Evolutionary conservation across 2,329 filamentous ascomycete genomes (phyloP).

Genomic region (Aphanocladium album): DNA sequence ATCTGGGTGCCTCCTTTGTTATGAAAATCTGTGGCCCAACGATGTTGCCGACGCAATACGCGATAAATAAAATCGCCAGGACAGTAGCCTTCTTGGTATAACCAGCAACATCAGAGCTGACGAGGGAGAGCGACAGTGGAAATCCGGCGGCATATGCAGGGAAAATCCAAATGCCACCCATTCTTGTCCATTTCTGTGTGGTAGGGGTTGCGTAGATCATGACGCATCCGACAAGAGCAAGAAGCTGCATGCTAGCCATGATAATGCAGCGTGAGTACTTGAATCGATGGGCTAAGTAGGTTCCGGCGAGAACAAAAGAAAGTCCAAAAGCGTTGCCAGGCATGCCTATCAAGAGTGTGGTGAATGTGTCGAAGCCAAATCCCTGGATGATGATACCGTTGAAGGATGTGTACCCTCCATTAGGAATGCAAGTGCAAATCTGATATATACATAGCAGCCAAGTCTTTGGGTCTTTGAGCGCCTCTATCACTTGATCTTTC

Average conservation of each 20-base stretch:
- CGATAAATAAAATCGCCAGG: conserved; percentile 41
- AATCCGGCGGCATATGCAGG: conserved; percentile 43
- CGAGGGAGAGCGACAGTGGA: conserved; percentile 49
- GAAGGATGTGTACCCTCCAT: conserved; percentile 54
- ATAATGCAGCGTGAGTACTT: conserved; percentile 11
- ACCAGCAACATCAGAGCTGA: conserved; percentile 54
- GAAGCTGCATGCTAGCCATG: not conserved
- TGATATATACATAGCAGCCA: conserved; percentile 54
- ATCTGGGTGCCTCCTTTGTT: conserved; percentile 49
- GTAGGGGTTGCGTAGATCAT: conserved; percentile 8
- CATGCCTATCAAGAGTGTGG: conserved; percentile 54
- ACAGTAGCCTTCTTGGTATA: conserved; percentile 59
- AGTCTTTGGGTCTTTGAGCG: conserved; percentile 47
- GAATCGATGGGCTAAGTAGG: conserved; percentile 5
- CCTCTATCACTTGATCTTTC: conserved; percentile 39
- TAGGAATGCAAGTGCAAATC: conserved; percentile 53
- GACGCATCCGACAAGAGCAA: conserved; percentile 2
- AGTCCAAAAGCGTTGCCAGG: conserved; percentile 27
- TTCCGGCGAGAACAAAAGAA: conserved; percentile 2
- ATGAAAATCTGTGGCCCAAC: conserved; percentile 54
- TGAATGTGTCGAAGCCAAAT: conserved; percentile 51
- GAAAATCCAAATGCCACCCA: conserved; percentile 40
- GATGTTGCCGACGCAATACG: conserved; percentile 54
- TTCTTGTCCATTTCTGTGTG: conserved; percentile 2
- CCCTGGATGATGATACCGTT: conserved; percentile 55